These are phyloP conservation scores for Podospora fimiseda DNA, from an alignment of 495 filamentous ascomycete genomes.

Conservation along the genomic window DNA sequence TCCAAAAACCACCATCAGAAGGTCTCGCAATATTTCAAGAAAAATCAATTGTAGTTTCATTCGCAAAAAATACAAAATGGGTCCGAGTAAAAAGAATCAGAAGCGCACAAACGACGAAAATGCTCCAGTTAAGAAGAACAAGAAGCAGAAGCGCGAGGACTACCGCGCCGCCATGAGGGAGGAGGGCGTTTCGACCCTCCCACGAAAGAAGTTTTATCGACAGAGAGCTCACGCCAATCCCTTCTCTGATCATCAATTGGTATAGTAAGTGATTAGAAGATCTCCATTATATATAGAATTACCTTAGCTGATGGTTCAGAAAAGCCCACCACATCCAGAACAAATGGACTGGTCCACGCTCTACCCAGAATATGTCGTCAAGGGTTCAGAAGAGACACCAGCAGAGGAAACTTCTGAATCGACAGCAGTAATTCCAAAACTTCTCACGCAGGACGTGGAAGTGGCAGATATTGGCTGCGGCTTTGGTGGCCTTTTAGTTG, in stretches of 20 bases:
- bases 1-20: not conserved
- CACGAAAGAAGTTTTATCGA: constrained; percentile 90
- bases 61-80: not conserved
- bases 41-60: not conserved
- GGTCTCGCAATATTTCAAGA: not conserved
- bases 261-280: constrained; percentile 57
- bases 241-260: constrained; percentile 85
- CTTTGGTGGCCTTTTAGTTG: constrained; percentile 85
- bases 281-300: not conserved
- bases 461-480: constrained; percentile 98
- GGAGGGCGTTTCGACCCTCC: constrained; percentile 42
- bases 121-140: constrained; percentile 47
- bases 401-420: constrained; percentile 15
- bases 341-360: constrained; percentile 86
- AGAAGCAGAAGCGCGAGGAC: constrained; percentile 67
- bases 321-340: constrained; percentile 70
- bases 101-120: not conserved
- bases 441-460: constrained; percentile 64
- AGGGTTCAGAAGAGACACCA: constrained; percentile 7
- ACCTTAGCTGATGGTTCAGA: not conserved
- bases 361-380: constrained; percentile 63
- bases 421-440: constrained; percentile 22
- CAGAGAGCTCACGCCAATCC: constrained; percentile 96
- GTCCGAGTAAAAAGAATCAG: not conserved
- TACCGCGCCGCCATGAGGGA: constrained; percentile 47